Evolutionary conservation across 345 rosid genomes (phyloP), one percentile per base, ranked within the genome.

Genomic region (Fremontodendron californicum): DNA sequence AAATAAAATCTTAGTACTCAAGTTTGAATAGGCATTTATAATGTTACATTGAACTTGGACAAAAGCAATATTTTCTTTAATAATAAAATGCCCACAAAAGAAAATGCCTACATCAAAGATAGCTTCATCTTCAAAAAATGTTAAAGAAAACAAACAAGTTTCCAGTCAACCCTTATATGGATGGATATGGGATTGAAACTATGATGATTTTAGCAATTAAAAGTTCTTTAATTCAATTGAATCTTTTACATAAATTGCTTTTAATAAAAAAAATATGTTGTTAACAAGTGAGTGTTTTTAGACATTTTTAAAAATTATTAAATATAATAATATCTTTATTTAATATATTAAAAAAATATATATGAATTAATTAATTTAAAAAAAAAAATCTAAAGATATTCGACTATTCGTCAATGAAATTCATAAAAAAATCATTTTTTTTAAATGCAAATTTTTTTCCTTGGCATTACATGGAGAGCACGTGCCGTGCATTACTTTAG

Each of bases 91-190:
- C 35, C 3, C 35, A 45, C 13, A 2, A 12, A 12, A 62, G 5
- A 15, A 31, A 31, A 62, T 5, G 7, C 4, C 42, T 8, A 8
- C 43, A 63, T 63, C 68, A 63, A 18, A 63, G 25, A 33, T 35
- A 16, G 25, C 68, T 63, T 33, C 10, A 63, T 63, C 46, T 64
- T 35, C 69, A 18, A 37, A 19, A 16, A 1, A 35, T 42, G 33
- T 15, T 21, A 33, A 21, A 9, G 46, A 42, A 78, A 60, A 33
- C 70, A 58, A 78, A 39, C 76, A 46, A 49, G 61, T 37, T n/a
- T 0, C 27, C 4, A 78, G 76, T 49, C 80, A 78, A 62, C 52
- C 21, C 61, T 42, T 42, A 12, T 0, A 5, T 67, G 52, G 52
- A 35, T 58, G 63, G 63, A 57, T 57, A 25, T 11, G 0, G 1